Percentiles rank a stretch among this genome's conserved stretches.
Evolutionary conservation across 2,329 filamentous ascomycete species (phyloP).

Genomic region (Aspergillus ochraceus): DNA sequence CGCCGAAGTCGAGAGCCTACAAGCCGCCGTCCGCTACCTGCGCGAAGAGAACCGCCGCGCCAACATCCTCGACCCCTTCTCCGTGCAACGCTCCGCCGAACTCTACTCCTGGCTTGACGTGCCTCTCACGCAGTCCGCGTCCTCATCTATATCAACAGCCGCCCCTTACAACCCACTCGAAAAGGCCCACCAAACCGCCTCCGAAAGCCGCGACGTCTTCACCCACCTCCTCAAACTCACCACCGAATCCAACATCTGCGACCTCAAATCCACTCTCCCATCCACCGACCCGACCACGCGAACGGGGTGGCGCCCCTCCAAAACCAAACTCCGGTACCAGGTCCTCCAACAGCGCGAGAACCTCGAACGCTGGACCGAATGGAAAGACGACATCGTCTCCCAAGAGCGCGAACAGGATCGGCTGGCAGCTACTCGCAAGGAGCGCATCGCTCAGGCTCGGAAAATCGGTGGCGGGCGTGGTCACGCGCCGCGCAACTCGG

Average conservation of each 20-base stretch:
- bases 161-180: constrained; percentile 29
- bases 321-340: constrained; percentile 45
- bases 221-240: constrained; percentile 44
- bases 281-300: constrained; percentile 26
- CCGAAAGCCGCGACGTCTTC: constrained; percentile 45
- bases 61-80: constrained; percentile 43
- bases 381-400: constrained; percentile 42
- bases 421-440: constrained; percentile 33
- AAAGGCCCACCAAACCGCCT: constrained; percentile 34
- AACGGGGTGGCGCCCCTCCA: constrained; percentile 42
- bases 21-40: constrained; percentile 48
- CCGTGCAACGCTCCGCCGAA: constrained; percentile 40
- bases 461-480: constrained; percentile 23
- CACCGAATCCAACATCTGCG: constrained; percentile 40
- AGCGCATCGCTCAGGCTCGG: constrained; percentile 25
- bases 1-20: constrained; percentile 44
- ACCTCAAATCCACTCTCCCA: constrained; percentile 37
- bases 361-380: constrained; percentile 48
- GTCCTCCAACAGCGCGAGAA: constrained; percentile 47
- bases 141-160: not conserved
- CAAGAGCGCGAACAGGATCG: constrained; percentile 39
- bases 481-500: constrained; percentile 26
- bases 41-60: constrained; percentile 46
- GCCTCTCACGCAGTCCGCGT: constrained; percentile 29
- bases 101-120: constrained; percentile 47